A percentile compares a stretch with the other conserved stretches of the same genome.
Evolutionary conservation across 2,329 filamentous ascomycete genomes (phyloP).

Genomic region (Rutstroemia sp.): DNA sequence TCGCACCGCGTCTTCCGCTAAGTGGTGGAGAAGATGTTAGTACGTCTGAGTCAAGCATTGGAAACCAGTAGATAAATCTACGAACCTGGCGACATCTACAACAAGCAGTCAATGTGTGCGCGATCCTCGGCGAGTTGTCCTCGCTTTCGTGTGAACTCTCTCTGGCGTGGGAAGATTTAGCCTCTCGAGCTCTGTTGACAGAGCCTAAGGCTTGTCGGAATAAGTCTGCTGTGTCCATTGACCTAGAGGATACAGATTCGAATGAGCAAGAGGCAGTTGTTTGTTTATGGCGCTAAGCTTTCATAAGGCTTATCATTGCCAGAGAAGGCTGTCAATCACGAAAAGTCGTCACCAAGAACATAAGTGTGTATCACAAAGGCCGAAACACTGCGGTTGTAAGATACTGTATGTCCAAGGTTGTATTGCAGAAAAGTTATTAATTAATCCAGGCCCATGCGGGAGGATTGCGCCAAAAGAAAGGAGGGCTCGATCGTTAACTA

Average conservation of each 20-base stretch:
- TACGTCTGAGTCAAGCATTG: constrained; percentile 31
- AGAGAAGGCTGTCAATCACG: constrained; percentile 5
- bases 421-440: not conserved
- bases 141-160: constrained; percentile 39
- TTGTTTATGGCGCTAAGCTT: constrained; percentile 12
- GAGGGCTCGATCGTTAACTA: not conserved
- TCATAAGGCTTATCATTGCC: constrained; percentile 22
- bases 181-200: constrained; percentile 28
- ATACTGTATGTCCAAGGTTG: not conserved
- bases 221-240: constrained; percentile 53
- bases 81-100: constrained; percentile 71
- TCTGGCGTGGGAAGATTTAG: constrained; percentile 21
- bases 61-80: constrained; percentile 13
- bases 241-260: constrained; percentile 7
- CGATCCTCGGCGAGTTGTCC: constrained; percentile 53
- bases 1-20: constrained; percentile 93
- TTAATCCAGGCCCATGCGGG: not conserved
- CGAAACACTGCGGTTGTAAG: constrained; percentile 2
- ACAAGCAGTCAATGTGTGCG: constrained; percentile 73
- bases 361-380: not conserved
- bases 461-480: not conserved
- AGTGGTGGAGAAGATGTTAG: constrained; percentile 11
- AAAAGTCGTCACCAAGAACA: constrained; percentile 1
- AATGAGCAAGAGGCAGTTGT: not conserved
- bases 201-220: constrained; percentile 49